phyloP scores from a whole-genome alignment of 176 grass and related monocot species.

The Triticum turgidum region DNA sequence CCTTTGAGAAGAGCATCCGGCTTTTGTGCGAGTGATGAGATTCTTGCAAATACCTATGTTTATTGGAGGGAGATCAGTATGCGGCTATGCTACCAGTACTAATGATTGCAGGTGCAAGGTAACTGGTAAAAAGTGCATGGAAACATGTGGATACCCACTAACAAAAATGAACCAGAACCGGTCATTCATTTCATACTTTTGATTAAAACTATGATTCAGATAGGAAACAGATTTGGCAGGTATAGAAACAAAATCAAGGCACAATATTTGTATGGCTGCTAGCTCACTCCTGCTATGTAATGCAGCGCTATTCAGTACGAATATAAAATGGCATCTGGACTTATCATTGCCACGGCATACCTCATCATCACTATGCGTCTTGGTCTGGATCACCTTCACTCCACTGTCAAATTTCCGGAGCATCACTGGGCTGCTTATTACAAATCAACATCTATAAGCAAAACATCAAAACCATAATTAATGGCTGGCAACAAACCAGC shows the following conservation, averaged over 20 bases:
- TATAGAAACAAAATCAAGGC: not conserved
- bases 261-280: not conserved
- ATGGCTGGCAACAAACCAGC: conserved; percentile 47
- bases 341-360: conserved; percentile 34
- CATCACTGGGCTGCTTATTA: conserved; percentile 80
- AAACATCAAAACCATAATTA: conserved; percentile 50
- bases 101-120: conserved; percentile 6
- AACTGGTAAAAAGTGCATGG: not conserved
- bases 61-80: not conserved
- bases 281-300: conserved; percentile 8
- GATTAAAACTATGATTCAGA: not conserved
- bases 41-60: conserved; percentile 84
- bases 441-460: conserved; percentile 72
- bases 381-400: conserved; percentile 98
- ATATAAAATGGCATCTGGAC: not conserved
- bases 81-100: not conserved
- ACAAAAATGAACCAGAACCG: conserved; percentile 16
- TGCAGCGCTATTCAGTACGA: not conserved
- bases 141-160: conserved; percentile 1
- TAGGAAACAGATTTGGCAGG: conserved; percentile 8
- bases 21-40: conserved; percentile 75
- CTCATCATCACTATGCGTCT: conserved; percentile 96
- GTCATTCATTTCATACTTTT: conserved; percentile 23
- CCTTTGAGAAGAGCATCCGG: conserved; percentile 79
- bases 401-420: conserved; percentile 98